Conservation (phyloP, 108 stramenopile species). For the Cyclotella baltica region DNA sequence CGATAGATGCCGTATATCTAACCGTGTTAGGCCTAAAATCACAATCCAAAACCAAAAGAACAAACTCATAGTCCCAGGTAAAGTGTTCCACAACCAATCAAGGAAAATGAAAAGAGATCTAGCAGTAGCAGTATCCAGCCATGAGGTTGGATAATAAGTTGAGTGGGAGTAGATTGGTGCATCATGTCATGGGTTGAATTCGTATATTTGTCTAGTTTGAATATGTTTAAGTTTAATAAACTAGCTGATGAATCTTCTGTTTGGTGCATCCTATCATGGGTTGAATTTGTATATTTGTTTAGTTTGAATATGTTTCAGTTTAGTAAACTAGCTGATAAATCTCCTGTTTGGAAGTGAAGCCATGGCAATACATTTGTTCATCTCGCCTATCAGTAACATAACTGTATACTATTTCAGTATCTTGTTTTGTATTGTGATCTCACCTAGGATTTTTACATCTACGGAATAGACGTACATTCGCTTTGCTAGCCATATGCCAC, state of each 20-base stretch:
- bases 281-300: constrained; percentile 80
- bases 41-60: constrained; percentile 72
- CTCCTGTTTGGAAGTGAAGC: background rate
- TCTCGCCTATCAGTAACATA: too few species aligned
- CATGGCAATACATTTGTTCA: too few species aligned
- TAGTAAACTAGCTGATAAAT: constrained; percentile 55
- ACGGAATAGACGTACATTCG: too few species aligned
- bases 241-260: constrained; percentile 37
- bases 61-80: constrained; percentile 72
- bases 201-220: constrained; percentile 85
- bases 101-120: constrained; percentile 64
- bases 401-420: too few species aligned
- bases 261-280: too few species aligned
- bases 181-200: constrained; percentile 72
- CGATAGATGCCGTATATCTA: constrained; percentile 77
- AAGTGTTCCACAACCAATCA: constrained; percentile 75
- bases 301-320: constrained; percentile 79
- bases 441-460: too few species aligned
- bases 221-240: constrained; percentile 73
- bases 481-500: too few species aligned
- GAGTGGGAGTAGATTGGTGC: constrained; percentile 82
- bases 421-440: too few species aligned
- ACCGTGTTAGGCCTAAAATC: constrained; percentile 72
- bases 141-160: constrained; percentile 86
- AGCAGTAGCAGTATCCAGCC: constrained; percentile 89